phyloP scores from a whole-genome alignment of 202 grass and related monocot genomes.

The Setaria viridis region DNA sequence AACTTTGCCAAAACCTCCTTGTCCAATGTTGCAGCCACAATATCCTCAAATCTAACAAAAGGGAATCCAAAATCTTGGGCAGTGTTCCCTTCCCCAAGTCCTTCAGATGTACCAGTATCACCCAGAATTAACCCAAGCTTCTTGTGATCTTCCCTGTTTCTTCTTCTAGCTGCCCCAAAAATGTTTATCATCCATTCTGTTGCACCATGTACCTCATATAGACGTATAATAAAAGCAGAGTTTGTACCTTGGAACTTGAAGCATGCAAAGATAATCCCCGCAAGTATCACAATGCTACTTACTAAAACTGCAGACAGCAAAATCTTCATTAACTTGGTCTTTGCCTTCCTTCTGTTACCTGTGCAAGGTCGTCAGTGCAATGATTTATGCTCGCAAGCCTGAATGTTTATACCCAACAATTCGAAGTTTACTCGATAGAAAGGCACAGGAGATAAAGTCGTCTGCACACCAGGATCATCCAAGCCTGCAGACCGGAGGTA shows the following conservation, averaged over 20 bases:
- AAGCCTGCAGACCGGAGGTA: background rate
- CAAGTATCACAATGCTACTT: background rate
- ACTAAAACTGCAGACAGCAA: background rate
- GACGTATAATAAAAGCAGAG: background rate
- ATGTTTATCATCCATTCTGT: background rate
- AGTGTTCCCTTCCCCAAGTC: background rate
- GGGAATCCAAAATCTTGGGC: constrained; percentile 1
- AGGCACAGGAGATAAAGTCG: background rate
- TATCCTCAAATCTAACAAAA: constrained; percentile 30
- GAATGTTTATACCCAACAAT: background rate
- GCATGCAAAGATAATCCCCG: background rate
- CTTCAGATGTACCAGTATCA: background rate
- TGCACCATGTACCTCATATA: background rate
- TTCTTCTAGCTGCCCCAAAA: background rate
- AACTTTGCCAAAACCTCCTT: constrained; percentile 63
- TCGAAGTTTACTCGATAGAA: background rate
- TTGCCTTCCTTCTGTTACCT: background rate
- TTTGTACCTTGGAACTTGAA: constrained; percentile 34
- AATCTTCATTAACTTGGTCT: background rate
- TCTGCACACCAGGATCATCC: background rate
- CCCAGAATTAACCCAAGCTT: background rate
- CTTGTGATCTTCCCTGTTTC: background rate
- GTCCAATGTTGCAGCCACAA: constrained; percentile 45
- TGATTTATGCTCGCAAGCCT: background rate
- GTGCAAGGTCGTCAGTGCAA: background rate